phyloP scores from a whole-genome alignment of 257 asterid genomes.

The Datura wrightii region DNA sequence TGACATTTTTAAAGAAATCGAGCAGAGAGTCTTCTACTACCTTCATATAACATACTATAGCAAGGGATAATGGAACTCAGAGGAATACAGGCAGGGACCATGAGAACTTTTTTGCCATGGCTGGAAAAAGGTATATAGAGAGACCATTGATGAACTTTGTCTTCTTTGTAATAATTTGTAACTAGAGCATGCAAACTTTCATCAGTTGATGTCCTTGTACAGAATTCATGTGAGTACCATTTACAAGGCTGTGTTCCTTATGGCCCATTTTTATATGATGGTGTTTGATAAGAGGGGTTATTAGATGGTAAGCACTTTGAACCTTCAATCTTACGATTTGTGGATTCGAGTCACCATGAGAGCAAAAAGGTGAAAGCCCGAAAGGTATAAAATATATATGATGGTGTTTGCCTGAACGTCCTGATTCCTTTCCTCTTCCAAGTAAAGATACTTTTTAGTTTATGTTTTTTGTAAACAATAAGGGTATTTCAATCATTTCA shows the following conservation, averaged over 20 bases:
- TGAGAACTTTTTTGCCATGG: not conserved
- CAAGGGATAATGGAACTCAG: not conserved
- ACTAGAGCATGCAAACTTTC: constrained; percentile 4
- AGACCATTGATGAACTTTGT: not conserved
- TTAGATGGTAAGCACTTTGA: too few relatives aligned
- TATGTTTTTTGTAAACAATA: too few relatives aligned
- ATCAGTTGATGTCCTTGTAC: not conserved
- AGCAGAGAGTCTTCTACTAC: not conserved
- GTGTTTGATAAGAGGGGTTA: not conserved
- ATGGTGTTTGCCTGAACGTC: not conserved
- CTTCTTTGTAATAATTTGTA: not conserved
- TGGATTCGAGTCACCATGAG: too few relatives aligned
- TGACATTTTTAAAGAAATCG: too few relatives aligned
- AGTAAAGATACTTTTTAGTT: not conserved
- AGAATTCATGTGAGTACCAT: not conserved
- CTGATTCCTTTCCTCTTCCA: not conserved
- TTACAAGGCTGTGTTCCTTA: not conserved
- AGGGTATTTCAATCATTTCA: too few relatives aligned
- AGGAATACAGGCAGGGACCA: constrained; percentile 25
- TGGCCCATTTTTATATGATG: not conserved
- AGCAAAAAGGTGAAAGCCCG: too few relatives aligned
- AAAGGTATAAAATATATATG: not conserved
- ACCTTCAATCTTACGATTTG: too few relatives aligned
- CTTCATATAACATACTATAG: not conserved
- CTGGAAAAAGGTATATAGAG: not conserved